A percentile compares a stretch with the other conserved stretches of the same genome.
These are phyloP conservation scores for Globisporangium perplexum DNA, from an alignment of 352 stramenopile genomes.

Conservation along the genomic window DNA sequence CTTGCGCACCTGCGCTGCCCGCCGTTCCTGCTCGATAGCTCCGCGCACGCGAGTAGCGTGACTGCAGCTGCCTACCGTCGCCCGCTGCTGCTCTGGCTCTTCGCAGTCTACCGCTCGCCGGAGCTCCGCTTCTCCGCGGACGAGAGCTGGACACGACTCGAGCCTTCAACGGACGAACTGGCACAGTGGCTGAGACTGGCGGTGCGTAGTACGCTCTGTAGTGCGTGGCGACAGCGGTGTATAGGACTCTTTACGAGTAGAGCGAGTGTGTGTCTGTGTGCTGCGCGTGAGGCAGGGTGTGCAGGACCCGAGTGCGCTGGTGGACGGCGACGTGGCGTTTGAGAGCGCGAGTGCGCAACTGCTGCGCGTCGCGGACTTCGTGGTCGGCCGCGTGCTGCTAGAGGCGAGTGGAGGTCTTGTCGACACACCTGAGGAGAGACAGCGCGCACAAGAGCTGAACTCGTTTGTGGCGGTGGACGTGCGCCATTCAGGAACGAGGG, in stretches of 20 bases:
- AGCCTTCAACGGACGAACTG: conserved; percentile 25
- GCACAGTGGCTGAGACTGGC: conserved; percentile 26
- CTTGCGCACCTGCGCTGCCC: conserved; percentile 32
- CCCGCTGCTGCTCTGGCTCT: conserved; percentile 39
- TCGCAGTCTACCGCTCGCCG: conserved; percentile 28
- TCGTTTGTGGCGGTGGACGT: too few relatives aligned
- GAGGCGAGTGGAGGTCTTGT: conserved; percentile 15
- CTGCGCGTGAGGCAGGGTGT: conserved; percentile 10
- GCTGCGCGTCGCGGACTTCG: conserved; percentile 21
- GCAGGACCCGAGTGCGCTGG: conserved; percentile 19
- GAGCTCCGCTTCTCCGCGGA: conserved; percentile 20
- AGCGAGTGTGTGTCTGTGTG: neutral
- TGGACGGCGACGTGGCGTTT: conserved; percentile 16
- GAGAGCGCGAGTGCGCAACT: conserved; percentile 20
- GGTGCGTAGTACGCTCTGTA: too few relatives aligned
- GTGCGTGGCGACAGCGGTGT: too few relatives aligned
- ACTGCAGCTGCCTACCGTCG: conserved; percentile 16
- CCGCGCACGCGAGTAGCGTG: conserved; percentile 3
- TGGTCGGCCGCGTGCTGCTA: conserved; percentile 44
- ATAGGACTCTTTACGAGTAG: too few relatives aligned
- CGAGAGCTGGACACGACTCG: conserved; percentile 24
- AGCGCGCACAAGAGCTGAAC: too few relatives aligned
- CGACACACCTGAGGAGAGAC: too few relatives aligned
- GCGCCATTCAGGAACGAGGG: conserved; percentile 21
- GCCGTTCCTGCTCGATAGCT: conserved; percentile 19